phyloP scores from a whole-genome alignment of 23 red algal genomes.

The Agarophyton chilense region DNA sequence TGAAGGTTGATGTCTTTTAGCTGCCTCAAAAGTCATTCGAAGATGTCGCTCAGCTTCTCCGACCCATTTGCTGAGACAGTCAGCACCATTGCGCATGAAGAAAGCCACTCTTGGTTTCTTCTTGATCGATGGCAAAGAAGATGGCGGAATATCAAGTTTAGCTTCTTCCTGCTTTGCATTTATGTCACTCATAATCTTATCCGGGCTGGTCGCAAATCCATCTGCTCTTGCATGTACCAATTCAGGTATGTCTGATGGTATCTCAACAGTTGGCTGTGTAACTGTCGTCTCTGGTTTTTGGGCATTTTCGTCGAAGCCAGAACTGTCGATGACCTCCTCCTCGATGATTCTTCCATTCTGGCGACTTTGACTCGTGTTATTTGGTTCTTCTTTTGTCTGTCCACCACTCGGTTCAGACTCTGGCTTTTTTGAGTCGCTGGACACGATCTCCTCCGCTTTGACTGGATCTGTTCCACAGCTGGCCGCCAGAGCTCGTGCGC shows the following conservation, averaged over 20 bases:
- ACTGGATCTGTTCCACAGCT: conserved; percentile 62
- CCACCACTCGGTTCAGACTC: background rate
- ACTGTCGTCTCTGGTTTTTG: background rate
- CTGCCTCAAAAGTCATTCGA: conserved; percentile 89
- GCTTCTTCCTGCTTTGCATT: background rate
- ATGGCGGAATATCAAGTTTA: background rate
- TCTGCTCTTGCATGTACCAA: background rate
- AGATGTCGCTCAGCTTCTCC: conserved; percentile 96
- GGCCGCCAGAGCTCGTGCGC: conserved; percentile 88
- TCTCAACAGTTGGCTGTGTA: background rate
- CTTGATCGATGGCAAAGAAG: background rate
- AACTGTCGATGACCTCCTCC: background rate
- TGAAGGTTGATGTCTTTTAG: conserved; percentile 79
- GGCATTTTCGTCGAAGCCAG: background rate
- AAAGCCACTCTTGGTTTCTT: conserved; percentile 84
- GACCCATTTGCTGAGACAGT: conserved; percentile 99
- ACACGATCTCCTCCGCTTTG: background rate
- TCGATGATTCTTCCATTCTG: conserved; percentile 11
- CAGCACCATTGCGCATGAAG: conserved; percentile 99
- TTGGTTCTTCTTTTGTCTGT: background rate
- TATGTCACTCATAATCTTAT: background rate
- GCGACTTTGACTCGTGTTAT: background rate
- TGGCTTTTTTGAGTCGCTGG: background rate
- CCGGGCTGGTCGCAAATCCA: background rate
- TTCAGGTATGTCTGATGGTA: background rate